Percentiles rank a stretch among this genome's conserved stretches.
phyloP scores from a whole-genome alignment of 2,329 filamentous ascomycete genomes.

The Cercospora zeae-maydis region DNA sequence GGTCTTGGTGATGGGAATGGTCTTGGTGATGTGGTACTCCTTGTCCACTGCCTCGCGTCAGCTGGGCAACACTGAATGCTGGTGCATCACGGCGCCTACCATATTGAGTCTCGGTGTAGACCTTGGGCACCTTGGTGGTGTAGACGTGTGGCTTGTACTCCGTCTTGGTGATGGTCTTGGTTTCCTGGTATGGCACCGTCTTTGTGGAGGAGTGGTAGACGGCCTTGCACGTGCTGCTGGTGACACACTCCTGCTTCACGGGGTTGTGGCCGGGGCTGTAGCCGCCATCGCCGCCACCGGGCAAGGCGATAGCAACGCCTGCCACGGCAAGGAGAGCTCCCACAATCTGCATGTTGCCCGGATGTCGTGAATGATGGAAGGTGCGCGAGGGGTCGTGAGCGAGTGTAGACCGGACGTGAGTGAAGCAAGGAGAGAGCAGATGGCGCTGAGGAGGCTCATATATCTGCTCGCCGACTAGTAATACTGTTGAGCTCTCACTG shows the following conservation, averaged over 20 bases:
- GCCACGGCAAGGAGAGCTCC: conserved; percentile 15
- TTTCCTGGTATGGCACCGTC: conserved; percentile 15
- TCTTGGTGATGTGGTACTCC: conserved; percentile 19
- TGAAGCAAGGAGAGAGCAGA: background rate
- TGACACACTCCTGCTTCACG: conserved; percentile 12
- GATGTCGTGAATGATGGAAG: background rate
- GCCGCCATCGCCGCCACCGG: conserved; percentile 10
- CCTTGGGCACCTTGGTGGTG: conserved; percentile 13
- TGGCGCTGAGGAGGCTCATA: background rate
- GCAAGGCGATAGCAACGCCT: conserved; percentile 18
- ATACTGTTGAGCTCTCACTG: background rate
- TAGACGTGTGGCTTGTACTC: conserved; percentile 15
- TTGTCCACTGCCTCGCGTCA: background rate
- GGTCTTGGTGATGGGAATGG: conserved; percentile 15
- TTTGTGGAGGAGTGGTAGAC: conserved; percentile 19
- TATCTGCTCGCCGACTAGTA: background rate
- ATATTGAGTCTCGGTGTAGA: conserved; percentile 10
- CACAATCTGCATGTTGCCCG: conserved; percentile 19
- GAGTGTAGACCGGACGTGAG: background rate
- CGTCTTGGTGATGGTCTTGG: conserved; percentile 20
- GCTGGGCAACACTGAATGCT: background rate
- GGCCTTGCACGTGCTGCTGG: conserved; percentile 20
- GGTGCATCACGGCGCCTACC: background rate
- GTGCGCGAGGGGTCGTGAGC: background rate
- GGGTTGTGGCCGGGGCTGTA: conserved; percentile 5